phyloP scores from a whole-genome alignment of 1,139 yeast genomes.

The Yamadazyma conglobata region DNA sequence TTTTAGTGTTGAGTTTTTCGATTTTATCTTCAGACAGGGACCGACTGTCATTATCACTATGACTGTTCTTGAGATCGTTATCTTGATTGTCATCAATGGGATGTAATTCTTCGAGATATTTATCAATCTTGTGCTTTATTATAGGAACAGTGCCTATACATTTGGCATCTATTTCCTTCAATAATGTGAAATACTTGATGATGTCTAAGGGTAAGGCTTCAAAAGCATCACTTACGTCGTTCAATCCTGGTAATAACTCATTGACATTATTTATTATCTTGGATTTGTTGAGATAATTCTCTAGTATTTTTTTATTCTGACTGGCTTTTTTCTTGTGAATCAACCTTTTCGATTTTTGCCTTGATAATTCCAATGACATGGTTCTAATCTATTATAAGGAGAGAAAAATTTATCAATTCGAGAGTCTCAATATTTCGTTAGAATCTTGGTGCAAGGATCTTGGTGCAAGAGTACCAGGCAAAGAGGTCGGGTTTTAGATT shows the following conservation, averaged over 20 bases:
- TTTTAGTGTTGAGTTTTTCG: conserved; percentile 12
- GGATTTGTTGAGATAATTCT: conserved; percentile 33
- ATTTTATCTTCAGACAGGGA: conserved; percentile 6
- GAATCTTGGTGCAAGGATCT: too few relatives aligned
- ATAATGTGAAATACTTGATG: conserved; percentile 77
- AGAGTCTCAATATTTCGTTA: too few relatives aligned
- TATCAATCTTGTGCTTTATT: conserved; percentile 54
- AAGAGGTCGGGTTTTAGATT: too few relatives aligned
- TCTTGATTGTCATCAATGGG: conserved; percentile 9
- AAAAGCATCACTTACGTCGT: conserved; percentile 86
- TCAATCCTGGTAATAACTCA: conserved; percentile 77
- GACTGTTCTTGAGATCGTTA: conserved; percentile 4
- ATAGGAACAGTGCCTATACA: conserved; percentile 74
- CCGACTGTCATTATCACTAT: neutral
- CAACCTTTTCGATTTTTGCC: conserved; percentile 48
- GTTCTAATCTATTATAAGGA: too few relatives aligned
- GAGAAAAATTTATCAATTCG: too few relatives aligned
- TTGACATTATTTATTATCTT: conserved; percentile 32
- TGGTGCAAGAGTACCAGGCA: too few relatives aligned
- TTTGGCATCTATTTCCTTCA: conserved; percentile 94
- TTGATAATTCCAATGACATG: conserved; percentile 19
- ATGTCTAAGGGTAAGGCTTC: conserved; percentile 88
- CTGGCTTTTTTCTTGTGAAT: conserved; percentile 28
- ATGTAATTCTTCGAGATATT: conserved; percentile 49
- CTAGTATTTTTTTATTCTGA: conserved; percentile 23